Evolutionary conservation across 179 eudicot genomes (phyloP).

Genomic region (Nepenthes alata): DNA sequence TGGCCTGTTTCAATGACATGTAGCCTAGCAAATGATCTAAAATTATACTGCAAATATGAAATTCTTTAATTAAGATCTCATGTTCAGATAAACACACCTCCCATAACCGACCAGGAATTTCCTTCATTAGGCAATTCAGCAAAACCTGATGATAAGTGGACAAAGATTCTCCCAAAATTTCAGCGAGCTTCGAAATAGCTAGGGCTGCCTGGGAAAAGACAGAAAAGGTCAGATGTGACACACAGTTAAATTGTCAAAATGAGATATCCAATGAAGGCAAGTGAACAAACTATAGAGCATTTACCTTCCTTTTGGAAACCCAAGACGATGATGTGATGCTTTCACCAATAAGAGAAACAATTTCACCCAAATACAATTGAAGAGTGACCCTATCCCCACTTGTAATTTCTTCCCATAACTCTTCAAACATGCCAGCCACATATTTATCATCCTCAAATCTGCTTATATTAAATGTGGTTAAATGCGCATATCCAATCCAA

Average conservation of each 20-base stretch:
- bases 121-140: constrained; percentile 67
- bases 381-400: constrained; percentile 78
- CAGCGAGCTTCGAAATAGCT: constrained; percentile 70
- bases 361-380: constrained; percentile 78
- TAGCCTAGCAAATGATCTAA: too few species aligned
- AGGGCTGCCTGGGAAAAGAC: constrained; percentile 54
- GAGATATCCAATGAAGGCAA: not conserved
- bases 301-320: constrained; percentile 72
- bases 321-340: constrained; percentile 75
- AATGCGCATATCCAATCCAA: too few species aligned
- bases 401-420: constrained; percentile 91
- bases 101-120: constrained; percentile 96
- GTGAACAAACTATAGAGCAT: constrained; percentile 2
- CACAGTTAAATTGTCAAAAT: not conserved
- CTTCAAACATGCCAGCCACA: constrained; percentile 67
- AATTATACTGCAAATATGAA: too few species aligned
- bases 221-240: not conserved
- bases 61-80: not conserved
- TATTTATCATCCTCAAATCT: constrained; percentile 95
- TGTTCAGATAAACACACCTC: constrained; percentile 38
- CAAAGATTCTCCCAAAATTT: constrained; percentile 62
- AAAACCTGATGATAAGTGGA: constrained; percentile 49
- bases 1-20: too few species aligned
- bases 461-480: constrained; percentile 6
- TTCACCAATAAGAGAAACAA: constrained; percentile 59